Evolutionary conservation across 139 green algal genomes (phyloP), one percentile per base, ranked within the genome.

Genomic region (Astrephomene gubernaculifera): DNA sequence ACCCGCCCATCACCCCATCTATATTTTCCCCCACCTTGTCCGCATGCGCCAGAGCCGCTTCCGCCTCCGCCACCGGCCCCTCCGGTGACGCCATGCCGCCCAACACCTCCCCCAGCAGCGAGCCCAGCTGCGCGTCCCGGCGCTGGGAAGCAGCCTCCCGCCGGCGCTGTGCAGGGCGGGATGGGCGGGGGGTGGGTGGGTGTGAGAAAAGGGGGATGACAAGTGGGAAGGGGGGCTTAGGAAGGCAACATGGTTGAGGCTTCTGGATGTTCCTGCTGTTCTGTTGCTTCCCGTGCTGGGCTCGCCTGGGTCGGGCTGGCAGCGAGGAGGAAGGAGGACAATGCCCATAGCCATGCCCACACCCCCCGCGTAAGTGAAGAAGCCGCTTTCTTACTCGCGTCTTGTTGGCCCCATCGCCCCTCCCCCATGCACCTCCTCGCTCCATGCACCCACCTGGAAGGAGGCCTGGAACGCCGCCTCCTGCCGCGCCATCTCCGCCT

Each of bases 11-110:
- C n/a, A n/a, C n/a, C n/a, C n/a, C n/a, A n/a, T n/a, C n/a, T n/a
- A n/a, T n/a, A n/a, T n/a, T n/a, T n/a, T n/a, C n/a, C 45, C 71
- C 45, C 43, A 78, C 79, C 65, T 86, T 86, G 31, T 24, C 33
- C 0, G 65, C 45, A 27, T 86, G 79, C 25, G 45, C 49, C 65
- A 86, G 79, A 44, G 79, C 45, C 24, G 45, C 45, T 0, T 79
- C 45, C 45, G 65, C 65, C 10, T 86, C 79, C 64, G 35, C 33
- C 45, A 86, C 36, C 12, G 61, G 64, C 4, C 45, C 33, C 24
- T 76, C 25, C 4, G 61, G 25, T 7, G 49, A 25, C 19, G 44
- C 21, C 24, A 86, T 52, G 25, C 79, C 79, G 4, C 6, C 10
- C 45, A 86, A 24, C 36, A 86, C 79, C 31, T 86, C 79, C 0